Evolutionary conservation across 306 rosid genomes (phyloP).

Genomic region (Trichosanthes cucumerina): DNA sequence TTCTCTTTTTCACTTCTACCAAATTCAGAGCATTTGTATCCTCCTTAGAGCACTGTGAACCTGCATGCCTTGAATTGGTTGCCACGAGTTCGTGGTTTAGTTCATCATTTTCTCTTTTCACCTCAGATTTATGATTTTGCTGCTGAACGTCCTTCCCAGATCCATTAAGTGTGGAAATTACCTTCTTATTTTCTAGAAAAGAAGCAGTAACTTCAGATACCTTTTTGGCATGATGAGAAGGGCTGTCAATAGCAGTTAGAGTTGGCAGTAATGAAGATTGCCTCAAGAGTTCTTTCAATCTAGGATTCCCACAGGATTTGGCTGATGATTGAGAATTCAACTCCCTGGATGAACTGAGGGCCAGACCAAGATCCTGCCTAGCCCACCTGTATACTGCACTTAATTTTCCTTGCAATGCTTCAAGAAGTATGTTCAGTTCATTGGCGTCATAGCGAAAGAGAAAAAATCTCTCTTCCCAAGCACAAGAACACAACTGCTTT

Average conservation of each 20-base stretch:
- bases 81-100: conserved; percentile 18
- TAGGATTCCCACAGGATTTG: conserved; percentile 26
- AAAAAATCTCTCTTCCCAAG: conserved; percentile 65
- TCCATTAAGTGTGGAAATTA: conserved; percentile 9
- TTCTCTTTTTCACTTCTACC: conserved; percentile 23
- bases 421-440: conserved; percentile 74
- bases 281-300: conserved; percentile 26
- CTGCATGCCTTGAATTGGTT: conserved; percentile 23
- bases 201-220: conserved; percentile 24
- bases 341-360: conserved; percentile 55
- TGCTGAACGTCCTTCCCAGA: conserved; percentile 20
- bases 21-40: conserved; percentile 26
- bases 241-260: conserved; percentile 21
- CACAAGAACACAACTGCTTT: conserved; percentile 75
- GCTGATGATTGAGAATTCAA: conserved; percentile 22
- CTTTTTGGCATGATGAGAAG: conserved; percentile 24
- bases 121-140: conserved; percentile 14
- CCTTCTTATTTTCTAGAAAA: conserved; percentile 17
- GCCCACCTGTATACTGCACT: conserved; percentile 99
- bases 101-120: conserved; percentile 30
- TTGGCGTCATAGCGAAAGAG: conserved; percentile 83
- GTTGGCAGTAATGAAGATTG: conserved; percentile 23
- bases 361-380: conserved; percentile 79
- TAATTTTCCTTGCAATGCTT: conserved; percentile 95
- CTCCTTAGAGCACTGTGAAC: conserved; percentile 42